Percentiles rank a stretch among this genome's conserved stretches.
These are phyloP conservation scores for Calocybe cyanea DNA, from an alignment of 768 basidiomycete genomes.

Conservation along the genomic window DNA sequence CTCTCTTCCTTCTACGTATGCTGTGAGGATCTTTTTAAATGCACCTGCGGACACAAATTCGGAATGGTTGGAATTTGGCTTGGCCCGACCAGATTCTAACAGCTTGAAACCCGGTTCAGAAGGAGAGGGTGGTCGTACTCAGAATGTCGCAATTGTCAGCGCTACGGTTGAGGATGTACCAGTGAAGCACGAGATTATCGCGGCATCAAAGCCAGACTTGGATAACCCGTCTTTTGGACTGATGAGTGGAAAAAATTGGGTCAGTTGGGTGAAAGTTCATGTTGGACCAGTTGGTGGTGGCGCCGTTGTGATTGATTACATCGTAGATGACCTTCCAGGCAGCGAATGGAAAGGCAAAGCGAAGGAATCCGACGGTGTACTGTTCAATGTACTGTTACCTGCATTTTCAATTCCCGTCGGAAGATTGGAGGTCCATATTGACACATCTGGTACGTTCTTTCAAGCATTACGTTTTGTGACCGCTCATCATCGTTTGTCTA, in stretches of 20 bases:
- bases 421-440: conserved; percentile 59
- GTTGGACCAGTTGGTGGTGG: conserved; percentile 50
- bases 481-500: conserved; percentile 18
- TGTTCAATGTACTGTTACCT: conserved; percentile 55
- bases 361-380: conserved; percentile 25
- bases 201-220: conserved; percentile 33
- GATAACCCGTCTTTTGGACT: conserved; percentile 45
- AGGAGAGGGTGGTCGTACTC: conserved; percentile 21
- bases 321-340: conserved; percentile 38
- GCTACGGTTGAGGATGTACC: conserved; percentile 65
- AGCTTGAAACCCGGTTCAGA: conserved; percentile 9
- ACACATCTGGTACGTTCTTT: conserved; percentile 44
- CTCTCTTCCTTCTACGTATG: conserved; percentile 45
- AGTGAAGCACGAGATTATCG: conserved; percentile 53
- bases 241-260: conserved; percentile 55
- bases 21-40: conserved; percentile 53
- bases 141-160: conserved; percentile 51
- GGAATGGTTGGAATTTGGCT: conserved; percentile 77
- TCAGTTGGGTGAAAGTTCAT: conserved; percentile 61
- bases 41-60: conserved; percentile 55
- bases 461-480: neutral
- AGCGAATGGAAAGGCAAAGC: conserved; percentile 30
- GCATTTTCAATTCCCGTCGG: conserved; percentile 72
- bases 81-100: conserved; percentile 40
- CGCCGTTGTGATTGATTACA: conserved; percentile 58